These are phyloP conservation scores for Pichia rugopelliculosa DNA, from an alignment of 805 yeast species.

Conservation along the genomic window DNA sequence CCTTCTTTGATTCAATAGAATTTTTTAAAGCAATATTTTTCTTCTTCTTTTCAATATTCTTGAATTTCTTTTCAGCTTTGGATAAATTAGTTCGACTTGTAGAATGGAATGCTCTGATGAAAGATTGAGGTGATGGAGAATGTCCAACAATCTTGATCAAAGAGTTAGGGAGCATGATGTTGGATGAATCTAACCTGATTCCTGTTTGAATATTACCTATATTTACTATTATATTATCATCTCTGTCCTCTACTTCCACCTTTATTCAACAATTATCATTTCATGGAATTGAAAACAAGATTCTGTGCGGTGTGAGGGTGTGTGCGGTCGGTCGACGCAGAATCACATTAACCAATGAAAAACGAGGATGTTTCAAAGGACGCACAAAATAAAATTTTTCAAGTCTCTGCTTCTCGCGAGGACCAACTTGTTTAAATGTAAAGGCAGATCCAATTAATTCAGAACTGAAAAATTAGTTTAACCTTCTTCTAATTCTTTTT, in stretches of 20 bases:
- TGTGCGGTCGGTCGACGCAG: slow-evolving; percentile 4
- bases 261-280: not conserved
- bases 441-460: not conserved
- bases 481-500: not conserved
- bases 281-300: not conserved
- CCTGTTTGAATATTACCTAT: not conserved
- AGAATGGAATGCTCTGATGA: slow-evolving; percentile 2
- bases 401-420: not conserved
- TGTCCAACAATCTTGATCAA: not conserved
- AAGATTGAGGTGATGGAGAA: not conserved
- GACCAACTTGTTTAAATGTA: not conserved
- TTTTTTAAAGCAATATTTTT: slow-evolving; percentile 23
- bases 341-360: not conserved
- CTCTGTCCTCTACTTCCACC: not conserved
- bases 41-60: slow-evolving; percentile 21
- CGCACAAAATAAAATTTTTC: slow-evolving; percentile 6
- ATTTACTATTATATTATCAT: not conserved
- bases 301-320: slow-evolving; percentile 8
- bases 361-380: not conserved
- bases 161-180: not conserved
- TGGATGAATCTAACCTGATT: not conserved
- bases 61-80: slow-evolving; percentile 12
- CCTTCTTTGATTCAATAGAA: slow-evolving; percentile 16
- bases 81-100: slow-evolving; percentile 7
- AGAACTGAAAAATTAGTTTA: too few relatives aligned